A percentile compares a stretch with the other conserved stretches of the same genome.
These are phyloP conservation scores for Sisymbrium altissimum DNA, from an alignment of 345 rosid species.

Conservation along the genomic window DNA sequence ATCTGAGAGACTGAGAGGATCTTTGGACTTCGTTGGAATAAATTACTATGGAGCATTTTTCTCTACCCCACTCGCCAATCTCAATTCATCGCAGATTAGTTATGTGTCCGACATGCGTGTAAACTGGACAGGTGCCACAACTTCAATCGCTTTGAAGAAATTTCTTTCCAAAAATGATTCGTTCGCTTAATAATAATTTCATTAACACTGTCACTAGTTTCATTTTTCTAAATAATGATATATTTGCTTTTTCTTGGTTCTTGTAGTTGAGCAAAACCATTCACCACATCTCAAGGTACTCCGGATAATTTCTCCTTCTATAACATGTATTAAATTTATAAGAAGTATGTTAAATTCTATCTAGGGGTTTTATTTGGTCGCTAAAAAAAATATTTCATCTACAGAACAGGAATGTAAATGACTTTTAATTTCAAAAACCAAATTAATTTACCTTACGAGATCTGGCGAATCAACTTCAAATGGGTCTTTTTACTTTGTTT, in stretches of 20 bases:
- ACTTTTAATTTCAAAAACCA: too few species aligned
- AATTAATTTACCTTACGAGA: too few species aligned
- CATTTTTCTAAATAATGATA: not conserved
- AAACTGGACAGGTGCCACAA: slow-evolving; percentile 24
- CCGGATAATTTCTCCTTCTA: not conserved
- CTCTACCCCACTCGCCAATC: slow-evolving; percentile 6
- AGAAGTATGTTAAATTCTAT: not conserved
- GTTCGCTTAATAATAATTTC: not conserved
- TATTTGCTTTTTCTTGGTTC: not conserved
- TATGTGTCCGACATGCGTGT: slow-evolving; percentile 6
- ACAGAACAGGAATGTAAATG: not conserved
- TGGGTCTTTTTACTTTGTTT: too few species aligned
- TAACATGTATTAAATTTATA: not conserved
- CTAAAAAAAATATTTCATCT: not conserved
- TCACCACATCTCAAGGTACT: slow-evolving; percentile 31
- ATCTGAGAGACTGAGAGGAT: slow-evolving; percentile 9
- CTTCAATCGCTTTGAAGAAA: not conserved
- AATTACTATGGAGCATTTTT: slow-evolving; percentile 39
- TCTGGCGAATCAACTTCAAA: too few species aligned
- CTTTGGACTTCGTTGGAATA: slow-evolving; percentile 34
- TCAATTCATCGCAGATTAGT: slow-evolving; percentile 17
- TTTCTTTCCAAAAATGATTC: not conserved
- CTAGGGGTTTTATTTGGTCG: not conserved
- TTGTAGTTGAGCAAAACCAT: slow-evolving; percentile 12
- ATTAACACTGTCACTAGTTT: not conserved